Evolutionary conservation across 2,329 filamentous ascomycete species (phyloP), one percentile per base, ranked within the genome.

Genomic region (Claviceps sp.): DNA sequence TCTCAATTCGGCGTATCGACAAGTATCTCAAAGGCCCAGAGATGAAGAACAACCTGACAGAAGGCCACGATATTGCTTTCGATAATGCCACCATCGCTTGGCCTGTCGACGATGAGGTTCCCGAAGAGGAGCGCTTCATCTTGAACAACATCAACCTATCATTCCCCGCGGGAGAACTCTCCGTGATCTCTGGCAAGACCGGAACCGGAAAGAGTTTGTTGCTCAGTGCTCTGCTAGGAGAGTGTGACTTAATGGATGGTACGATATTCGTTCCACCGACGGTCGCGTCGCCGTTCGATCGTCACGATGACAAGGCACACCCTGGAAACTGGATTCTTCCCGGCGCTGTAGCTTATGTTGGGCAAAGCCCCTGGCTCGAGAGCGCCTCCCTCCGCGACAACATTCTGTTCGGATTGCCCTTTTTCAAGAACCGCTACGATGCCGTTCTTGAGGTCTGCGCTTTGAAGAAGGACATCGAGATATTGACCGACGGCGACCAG

Each of bases 361-460:
- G 84, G 1, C 86, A 90, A 62, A 88, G 85, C 7, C 86, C 87
- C 0, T 93, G 86, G 87, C 86, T 93, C 48, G 86, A 91, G 61
- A 91, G 90, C 59, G 85, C 84, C 1, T 85, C 81, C 5, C 82
- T 94, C 55, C 81, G 77, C 52, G 82, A 88, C 45, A 94, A 93
- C 58, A 85, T 93, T 49, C 65, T 88, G 0, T 93, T 91, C 55
- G 86, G 86, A 0, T 70, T 90, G 2, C 86, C 86, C 0, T 77
- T 76, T 34, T 78, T 88, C 51, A 70, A 81, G 53, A 70, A 75
- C n/a, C 78, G 88, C 41, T 93, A 91, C 62, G 69, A 73, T 1
- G 79, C 82, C 58, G 86, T 88, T 0, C 65, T 90, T 7, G 74
- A 80, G 38, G 85, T 83, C 2, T 93, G 86, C 55, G 86, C 86